Evolutionary conservation across 2,329 filamentous ascomycete genomes (phyloP).

Genomic region (Didymella pinodella): DNA sequence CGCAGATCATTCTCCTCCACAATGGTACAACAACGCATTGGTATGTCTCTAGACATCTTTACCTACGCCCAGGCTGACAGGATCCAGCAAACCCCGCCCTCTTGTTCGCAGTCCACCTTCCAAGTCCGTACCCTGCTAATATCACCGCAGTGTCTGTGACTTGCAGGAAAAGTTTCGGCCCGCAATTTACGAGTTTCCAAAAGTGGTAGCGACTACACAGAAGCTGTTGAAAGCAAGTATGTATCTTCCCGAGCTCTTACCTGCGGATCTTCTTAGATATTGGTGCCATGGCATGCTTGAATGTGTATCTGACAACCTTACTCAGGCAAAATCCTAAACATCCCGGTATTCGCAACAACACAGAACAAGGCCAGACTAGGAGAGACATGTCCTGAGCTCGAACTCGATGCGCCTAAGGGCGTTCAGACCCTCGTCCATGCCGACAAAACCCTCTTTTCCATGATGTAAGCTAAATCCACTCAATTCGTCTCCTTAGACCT

Average conservation of each 20-base stretch:
- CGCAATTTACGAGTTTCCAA: constrained; percentile 84
- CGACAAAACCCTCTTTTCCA: constrained; percentile 92
- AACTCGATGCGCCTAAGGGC: constrained; percentile 60
- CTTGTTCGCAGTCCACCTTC: constrained; percentile 43
- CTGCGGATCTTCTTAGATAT: neutral
- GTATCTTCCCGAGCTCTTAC: constrained; percentile 13
- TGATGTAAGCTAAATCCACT: constrained; percentile 61
- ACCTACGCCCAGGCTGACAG: constrained; percentile 30
- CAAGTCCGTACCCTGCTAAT: constrained; percentile 30
- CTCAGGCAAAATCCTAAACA: constrained; percentile 65
- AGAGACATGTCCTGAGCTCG: constrained; percentile 77
- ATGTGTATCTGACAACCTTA: constrained; percentile 20
- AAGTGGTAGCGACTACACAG: constrained; percentile 66
- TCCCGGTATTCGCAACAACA: constrained; percentile 86
- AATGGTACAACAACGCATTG: constrained; percentile 44
- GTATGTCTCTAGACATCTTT: constrained; percentile 27
- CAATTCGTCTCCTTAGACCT: neutral
- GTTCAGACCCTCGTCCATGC: constrained; percentile 63
- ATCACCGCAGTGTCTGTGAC: constrained; percentile 77
- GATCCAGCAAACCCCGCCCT: constrained; percentile 50
- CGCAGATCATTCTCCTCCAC: constrained; percentile 25
- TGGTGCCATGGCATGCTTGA: neutral
- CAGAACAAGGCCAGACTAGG: constrained; percentile 83
- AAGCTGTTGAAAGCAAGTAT: constrained; percentile 61
- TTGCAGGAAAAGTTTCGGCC: constrained; percentile 91